phyloP scores from a whole-genome alignment of 1,139 yeast genomes.

The Eremothecium sinecaudum region DNA sequence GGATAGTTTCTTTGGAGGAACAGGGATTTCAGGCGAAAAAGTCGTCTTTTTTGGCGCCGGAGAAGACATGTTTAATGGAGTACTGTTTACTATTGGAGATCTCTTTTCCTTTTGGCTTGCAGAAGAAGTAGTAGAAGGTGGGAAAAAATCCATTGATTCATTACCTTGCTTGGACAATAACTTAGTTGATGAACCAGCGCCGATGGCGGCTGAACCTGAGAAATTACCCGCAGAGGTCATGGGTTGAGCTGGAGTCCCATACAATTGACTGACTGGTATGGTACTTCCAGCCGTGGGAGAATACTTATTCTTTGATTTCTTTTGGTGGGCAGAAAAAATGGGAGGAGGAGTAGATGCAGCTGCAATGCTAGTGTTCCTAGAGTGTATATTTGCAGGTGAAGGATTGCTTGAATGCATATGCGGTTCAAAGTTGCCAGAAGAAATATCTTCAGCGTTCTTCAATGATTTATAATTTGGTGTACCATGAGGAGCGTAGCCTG shows the following conservation, averaged over 20 bases:
- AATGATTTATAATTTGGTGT: not conserved
- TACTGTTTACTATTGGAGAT: conserved; percentile 4
- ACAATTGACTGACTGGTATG: not conserved
- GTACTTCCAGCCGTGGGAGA: not conserved
- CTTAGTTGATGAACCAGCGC: not conserved
- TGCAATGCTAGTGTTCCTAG: conserved; percentile 5
- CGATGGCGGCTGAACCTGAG: too few species aligned
- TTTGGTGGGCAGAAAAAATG: conserved; percentile 6
- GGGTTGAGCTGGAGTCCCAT: too few species aligned
- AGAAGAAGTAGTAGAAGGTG: not conserved
- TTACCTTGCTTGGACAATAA: not conserved
- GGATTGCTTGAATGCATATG: not conserved
- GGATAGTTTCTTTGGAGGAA: conserved; percentile 5
- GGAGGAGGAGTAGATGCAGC: conserved; percentile 6
- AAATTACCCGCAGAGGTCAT: too few species aligned
- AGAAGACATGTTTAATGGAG: conserved; percentile 1
- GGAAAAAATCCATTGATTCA: conserved; percentile 1
- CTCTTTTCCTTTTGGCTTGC: conserved; percentile 1
- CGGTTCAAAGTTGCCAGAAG: not conserved
- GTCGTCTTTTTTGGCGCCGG: conserved; percentile 2
- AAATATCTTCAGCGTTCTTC: not conserved
- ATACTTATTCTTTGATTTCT: not conserved
- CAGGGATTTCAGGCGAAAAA: not conserved
- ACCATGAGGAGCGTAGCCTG: not conserved
- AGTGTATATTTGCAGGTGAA: conserved; percentile 1